Base-by-base conservation (phyloP, 768 basidiomycete species). In the Auriscalpium orientale region DNA sequence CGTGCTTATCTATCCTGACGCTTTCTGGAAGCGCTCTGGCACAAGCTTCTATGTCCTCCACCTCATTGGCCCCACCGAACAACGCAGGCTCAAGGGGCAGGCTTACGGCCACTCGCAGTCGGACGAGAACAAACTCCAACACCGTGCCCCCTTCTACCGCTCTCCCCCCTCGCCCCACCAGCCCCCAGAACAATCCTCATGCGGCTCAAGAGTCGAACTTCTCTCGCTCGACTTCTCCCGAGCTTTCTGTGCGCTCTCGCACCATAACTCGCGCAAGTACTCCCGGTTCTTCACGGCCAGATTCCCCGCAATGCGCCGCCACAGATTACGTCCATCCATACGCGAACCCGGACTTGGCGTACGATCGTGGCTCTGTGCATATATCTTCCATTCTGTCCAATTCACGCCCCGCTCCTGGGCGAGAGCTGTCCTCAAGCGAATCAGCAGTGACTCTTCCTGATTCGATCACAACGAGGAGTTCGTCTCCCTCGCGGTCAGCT, bases 341-440 rank as follows among this genome's bases (percentile, higher is more conserved):
- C 66, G 89, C 89, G 52, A 89, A 91, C 62, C 88, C 89, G 8
- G 85, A 89, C 58, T 72, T 87, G 46, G 79, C 79, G 35, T 67
- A 71, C 28, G 70, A 71, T 38, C n/a, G 34, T 18, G 46, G 50
- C 45, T 51, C 48, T 4, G 40, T 55, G 33, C 54, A 35, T 35
- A 7, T 67, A 72, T 49, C 66, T 74, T 54, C 62, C 72, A 46
- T 72, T 72, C 49, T 62, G 63, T 54, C 62, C 65, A 28, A 59
- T 66, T 48, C 62, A 61, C n/a, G 66, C 70, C 38, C 64, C 70
- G 20, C 55, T 8, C 13, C 9, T 34, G 54, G 51, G 33, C 56
- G n/a, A 22, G 37, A 44, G 15, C n/a, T 58, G 20, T 7, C 55
- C 33, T 51, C 51, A 8, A 61, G 60, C 37, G 62, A 61, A 16